Base-by-base conservation (phyloP, 2,329 filamentous ascomycete species). In the Penicillium paneum region DNA sequence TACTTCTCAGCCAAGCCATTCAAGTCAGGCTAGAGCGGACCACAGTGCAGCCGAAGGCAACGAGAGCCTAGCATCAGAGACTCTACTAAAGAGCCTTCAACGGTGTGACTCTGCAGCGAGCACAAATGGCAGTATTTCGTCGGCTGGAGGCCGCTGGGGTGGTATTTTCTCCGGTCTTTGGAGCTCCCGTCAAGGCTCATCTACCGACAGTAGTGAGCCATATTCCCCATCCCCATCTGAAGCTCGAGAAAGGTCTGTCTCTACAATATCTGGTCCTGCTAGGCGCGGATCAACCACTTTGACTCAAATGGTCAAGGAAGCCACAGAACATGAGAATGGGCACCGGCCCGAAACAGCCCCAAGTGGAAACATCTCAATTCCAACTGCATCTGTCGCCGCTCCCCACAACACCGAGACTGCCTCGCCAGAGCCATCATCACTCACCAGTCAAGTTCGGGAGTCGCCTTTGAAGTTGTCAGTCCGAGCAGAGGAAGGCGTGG, bases 401-500 rank as follows among this genome's bases (percentile, higher is more conserved):
- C 49, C 57, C 48, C 56, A 57, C 57, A 61, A 47, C 36, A 45
- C 56, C 19, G 59, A 60, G 56, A 62, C 64, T 43, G 64, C 65
- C 39, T 55, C 67, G n/a, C 67, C 58, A 40, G 68, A 70, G 34
- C 57, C 64, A 31, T 67, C 62, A 21, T 65, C 66, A 8, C 59
- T 65, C 31, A 62, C 58, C 5, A 67, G 71, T 31, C 64, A 72
- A 52, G 57, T 60, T 7, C 69, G 76, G 42, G 77, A 79, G 40
- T 76, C 77, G 11, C 76, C 75, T 8, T 61, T 83, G 49, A 82
- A 81, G 60, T 63, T 83, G 19, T 82, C 79, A 0, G 79, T 83
- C n/a, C 80, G 81, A 39, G 76, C 80, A 42, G 78, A 80, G 28
- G 82, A 85, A 59, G 82, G 82, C 1, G 78, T 84, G n/a, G 79